Conservation (phyloP, 306 rosid genomes). For the Fragaria iinumae region DNA sequence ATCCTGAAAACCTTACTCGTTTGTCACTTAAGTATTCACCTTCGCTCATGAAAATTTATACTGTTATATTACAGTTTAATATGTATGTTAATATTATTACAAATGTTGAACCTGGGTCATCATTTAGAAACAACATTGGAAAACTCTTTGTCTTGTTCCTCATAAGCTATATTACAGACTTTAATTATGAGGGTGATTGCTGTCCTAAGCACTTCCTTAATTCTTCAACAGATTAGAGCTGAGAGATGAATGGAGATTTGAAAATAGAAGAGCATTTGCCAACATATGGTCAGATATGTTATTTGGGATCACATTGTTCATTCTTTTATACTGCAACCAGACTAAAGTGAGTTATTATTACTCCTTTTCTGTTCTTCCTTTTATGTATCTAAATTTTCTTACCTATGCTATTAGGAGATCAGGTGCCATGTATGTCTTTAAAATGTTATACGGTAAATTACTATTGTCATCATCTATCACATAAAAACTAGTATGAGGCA, state of each 20-base stretch:
- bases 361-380: conserved; percentile 15
- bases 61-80: background rate
- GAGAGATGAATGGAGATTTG: conserved; percentile 89
- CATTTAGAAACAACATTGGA: no score
- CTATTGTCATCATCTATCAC: background rate
- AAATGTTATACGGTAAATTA: background rate
- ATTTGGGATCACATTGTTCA: conserved; percentile 79
- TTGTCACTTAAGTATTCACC: background rate
- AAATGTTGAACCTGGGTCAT: no score
- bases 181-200: conserved; percentile 17
- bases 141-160: no score
- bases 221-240: conserved; percentile 68
- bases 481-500: background rate
- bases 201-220: conserved; percentile 31
- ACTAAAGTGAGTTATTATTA: conserved; percentile 64
- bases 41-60: background rate
- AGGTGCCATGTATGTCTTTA: background rate
- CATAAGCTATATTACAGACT: conserved; percentile 11
- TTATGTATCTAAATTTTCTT: conserved; percentile 6
- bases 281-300: conserved; percentile 92
- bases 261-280: conserved; percentile 91
- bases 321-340: conserved; percentile 87
- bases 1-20: no score
- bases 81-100: no score
- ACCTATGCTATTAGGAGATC: background rate